Percentiles rank a stretch among this genome's conserved stretches.
Evolutionary conservation across 2,329 filamentous ascomycete genomes (phyloP).

Genomic region (Ophiostoma ips): DNA sequence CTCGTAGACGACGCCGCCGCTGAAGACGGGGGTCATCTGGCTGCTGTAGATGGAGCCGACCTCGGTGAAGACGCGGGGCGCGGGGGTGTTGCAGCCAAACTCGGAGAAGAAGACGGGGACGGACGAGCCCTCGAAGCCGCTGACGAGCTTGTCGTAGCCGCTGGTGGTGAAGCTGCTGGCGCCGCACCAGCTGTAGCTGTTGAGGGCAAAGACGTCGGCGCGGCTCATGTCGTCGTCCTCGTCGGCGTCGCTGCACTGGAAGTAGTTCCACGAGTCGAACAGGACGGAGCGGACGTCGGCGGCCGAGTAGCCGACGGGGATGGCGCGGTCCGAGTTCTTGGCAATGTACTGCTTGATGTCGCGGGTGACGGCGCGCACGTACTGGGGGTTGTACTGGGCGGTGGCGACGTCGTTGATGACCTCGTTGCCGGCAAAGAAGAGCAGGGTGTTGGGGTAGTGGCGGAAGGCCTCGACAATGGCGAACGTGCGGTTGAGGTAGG

Average conservation of each 20-base stretch:
- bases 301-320: slow-evolving; percentile 70
- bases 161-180: slow-evolving; percentile 39
- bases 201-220: slow-evolving; percentile 64
- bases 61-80: slow-evolving; percentile 64
- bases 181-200: slow-evolving; percentile 56
- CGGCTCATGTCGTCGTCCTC: slow-evolving; percentile 46
- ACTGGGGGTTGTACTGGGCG: slow-evolving; percentile 50
- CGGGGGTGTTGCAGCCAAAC: slow-evolving; percentile 60
- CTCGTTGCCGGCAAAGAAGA: slow-evolving; percentile 69
- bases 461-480: slow-evolving; percentile 54
- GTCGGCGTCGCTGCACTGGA: slow-evolving; percentile 48
- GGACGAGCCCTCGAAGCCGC: slow-evolving; percentile 49
- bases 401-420: slow-evolving; percentile 55
- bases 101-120: slow-evolving; percentile 75
- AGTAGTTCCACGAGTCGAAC: slow-evolving; percentile 61
- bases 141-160: slow-evolving; percentile 42
- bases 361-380: slow-evolving; percentile 59
- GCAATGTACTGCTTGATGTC: slow-evolving; percentile 73
- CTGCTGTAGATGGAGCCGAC: slow-evolving; percentile 56
- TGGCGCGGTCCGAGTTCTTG: slow-evolving; percentile 50
- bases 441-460: slow-evolving; percentile 51
- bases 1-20: slow-evolving; percentile 71
- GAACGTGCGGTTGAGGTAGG: slow-evolving; percentile 52
- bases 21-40: slow-evolving; percentile 54
- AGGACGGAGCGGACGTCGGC: slow-evolving; percentile 64